Evolutionary conservation across 495 filamentous ascomycete species (phyloP).

Genomic region (Talaromyces nanjingensis): DNA sequence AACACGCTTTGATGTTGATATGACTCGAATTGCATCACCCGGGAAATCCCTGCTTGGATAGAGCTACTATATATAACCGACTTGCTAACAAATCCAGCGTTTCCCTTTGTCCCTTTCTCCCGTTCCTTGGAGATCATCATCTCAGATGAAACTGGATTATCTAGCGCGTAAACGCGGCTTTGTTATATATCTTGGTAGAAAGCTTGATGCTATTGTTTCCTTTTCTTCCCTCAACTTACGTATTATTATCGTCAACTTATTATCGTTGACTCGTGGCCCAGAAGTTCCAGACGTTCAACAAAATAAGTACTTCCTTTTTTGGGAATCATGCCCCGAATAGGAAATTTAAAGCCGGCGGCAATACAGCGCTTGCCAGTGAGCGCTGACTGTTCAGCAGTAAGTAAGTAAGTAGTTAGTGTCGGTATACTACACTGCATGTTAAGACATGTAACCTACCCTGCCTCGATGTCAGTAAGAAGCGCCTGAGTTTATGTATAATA

Average conservation of each 20-base stretch:
- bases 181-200: neutral
- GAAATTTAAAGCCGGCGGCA: neutral
- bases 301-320: neutral
- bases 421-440: neutral
- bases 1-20: neutral
- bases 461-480: neutral
- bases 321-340: neutral
- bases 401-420: neutral
- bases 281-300: neutral
- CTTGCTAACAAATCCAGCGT: too few relatives aligned
- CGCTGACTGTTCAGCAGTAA: neutral
- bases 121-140: neutral
- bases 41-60: neutral
- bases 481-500: neutral
- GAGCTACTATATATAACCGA: neutral
- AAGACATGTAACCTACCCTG: neutral
- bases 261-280: neutral
- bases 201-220: neutral
- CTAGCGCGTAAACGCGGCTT: neutral
- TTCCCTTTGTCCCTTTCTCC: neutral
- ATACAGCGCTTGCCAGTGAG: neutral
- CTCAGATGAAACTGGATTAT: neutral
- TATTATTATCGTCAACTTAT: neutral
- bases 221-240: neutral
- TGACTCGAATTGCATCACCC: neutral